Base-by-base conservation (phyloP, 1,139 yeast genomes). In the Geotrichum cucujoidarum region DNA sequence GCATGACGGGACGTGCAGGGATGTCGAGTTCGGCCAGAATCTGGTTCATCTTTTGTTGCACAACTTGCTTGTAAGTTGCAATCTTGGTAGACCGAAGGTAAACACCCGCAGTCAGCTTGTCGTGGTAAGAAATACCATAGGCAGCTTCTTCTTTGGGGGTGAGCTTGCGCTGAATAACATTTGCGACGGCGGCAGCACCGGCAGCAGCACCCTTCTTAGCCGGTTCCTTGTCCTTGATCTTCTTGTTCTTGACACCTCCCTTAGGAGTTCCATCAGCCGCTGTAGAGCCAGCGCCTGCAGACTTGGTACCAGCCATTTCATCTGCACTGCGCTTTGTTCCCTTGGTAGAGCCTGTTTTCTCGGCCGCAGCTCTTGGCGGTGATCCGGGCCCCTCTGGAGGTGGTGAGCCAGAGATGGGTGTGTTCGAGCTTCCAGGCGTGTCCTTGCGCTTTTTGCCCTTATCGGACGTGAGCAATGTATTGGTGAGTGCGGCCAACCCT, bases 401-500 rank as follows among this genome's bases (percentile, higher is more conserved):
- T n/a, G 46, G 40, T 13, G 47, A 47, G 48, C 77, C 67, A 58
- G 68, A 55, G n/a, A 43, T 30, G 5, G 49, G 52, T 16, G 51
- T 45, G 30, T 24, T 40, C 13, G 43, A 21, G 10, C 43, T 32
- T 13, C 31, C 35, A 1, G 48, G 41, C 33, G 68, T 68, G 16
- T 69, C 68, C 52, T 72, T 74, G 45, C 83, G 72, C 62, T 76
- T 77, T 67, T 74, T 79, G 54, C 75, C 73, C 62, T 87, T 87
- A 60, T 90, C 97, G 40, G 79, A 73, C 37, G 84, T 76, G 78
- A 90, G 79, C 55, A 92, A 73, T 47, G 85, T 83, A 59, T 82
- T 85, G 59, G 90, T 89, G 33, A 92, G 73, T 59, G 86, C 95
- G 2, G 95, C 81, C 52, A 92, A 74, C 0, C 98, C 98, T 60